Evolutionary conservation across 2,329 filamentous ascomycete genomes (phyloP).

Genomic region (Taxawa tesnikishii): DNA sequence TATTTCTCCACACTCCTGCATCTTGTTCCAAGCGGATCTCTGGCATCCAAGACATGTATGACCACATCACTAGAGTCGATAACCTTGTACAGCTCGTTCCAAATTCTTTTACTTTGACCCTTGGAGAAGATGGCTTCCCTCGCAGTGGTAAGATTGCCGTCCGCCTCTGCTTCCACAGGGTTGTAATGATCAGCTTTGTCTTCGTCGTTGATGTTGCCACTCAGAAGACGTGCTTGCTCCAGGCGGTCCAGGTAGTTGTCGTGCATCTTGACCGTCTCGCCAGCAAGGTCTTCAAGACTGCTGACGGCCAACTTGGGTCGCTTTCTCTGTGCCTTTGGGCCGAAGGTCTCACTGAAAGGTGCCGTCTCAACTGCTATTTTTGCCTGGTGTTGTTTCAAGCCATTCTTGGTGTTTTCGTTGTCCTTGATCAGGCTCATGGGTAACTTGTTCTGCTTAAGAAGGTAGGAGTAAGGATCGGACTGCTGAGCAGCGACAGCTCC

Average conservation of each 20-base stretch:
- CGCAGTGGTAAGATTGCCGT: constrained; percentile 31
- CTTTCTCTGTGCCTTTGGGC: constrained; percentile 86
- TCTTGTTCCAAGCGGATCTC: constrained; percentile 79
- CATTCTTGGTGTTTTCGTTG: constrained; percentile 52
- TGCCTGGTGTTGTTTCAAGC: constrained; percentile 80
- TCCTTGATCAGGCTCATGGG: constrained; percentile 91
- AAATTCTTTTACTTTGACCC: constrained; percentile 89
- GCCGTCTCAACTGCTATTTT: constrained; percentile 86
- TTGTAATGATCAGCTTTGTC: constrained; percentile 28
- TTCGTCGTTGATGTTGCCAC: constrained; percentile 51
- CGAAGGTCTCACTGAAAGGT: constrained; percentile 81
- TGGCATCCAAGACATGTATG: constrained; percentile 84
- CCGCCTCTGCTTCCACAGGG: constrained; percentile 15
- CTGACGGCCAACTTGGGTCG: constrained; percentile 78
- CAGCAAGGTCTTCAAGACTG: constrained; percentile 70
- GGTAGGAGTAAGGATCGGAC: constrained; percentile 80
- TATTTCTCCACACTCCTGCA: constrained; percentile 91
- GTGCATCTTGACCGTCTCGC: constrained; percentile 67
- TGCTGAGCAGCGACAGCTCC: constrained; percentile 85
- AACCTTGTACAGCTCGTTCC: constrained; percentile 88
- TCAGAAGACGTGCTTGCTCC: constrained; percentile 66
- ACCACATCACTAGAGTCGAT: constrained; percentile 94
- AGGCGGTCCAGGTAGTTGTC: constrained; percentile 69
- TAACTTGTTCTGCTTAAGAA: constrained; percentile 95
- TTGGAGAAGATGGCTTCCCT: constrained; percentile 73